Conservation (phyloP, 208 protist genomes). For the Leishmania martiniquensis region DNA sequence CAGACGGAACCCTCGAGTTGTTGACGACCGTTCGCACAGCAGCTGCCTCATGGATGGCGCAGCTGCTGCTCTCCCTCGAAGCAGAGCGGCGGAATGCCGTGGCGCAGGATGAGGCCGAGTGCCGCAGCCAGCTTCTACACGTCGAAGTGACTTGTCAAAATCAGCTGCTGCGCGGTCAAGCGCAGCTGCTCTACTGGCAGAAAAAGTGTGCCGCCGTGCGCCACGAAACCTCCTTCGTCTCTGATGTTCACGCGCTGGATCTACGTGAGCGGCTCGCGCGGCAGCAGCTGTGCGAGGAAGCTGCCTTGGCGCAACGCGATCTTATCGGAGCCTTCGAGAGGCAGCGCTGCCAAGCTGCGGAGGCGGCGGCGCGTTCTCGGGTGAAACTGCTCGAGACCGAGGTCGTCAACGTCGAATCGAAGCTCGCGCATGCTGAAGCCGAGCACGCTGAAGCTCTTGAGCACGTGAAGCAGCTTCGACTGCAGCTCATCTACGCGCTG, state of each 20-base stretch:
- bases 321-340: not conserved
- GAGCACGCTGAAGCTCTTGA: constrained; percentile 20
- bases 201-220: not conserved
- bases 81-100: not conserved
- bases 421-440: not conserved
- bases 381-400: constrained; percentile 3
- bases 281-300: constrained; percentile 9
- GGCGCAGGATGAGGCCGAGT: constrained; percentile 9
- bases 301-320: not conserved
- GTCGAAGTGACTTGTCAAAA: constrained; percentile 13
- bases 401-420: not conserved
- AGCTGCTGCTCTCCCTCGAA: constrained; percentile 5
- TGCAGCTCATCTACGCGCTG: constrained; percentile 53
- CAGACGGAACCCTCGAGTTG: constrained; percentile 13
- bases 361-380: not conserved
- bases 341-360: not conserved
- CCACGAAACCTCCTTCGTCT: not conserved
- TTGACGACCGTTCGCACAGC: constrained; percentile 9
- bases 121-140: constrained; percentile 6
- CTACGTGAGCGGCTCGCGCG: constrained; percentile 16
- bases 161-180: constrained; percentile 13
- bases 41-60: constrained; percentile 13
- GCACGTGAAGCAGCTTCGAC: constrained; percentile 33
- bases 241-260: constrained; percentile 4
- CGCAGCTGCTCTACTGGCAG: constrained; percentile 8